Percentiles rank a stretch among this genome's conserved stretches.
Conservation (phyloP, 345 rosid genomes). For the Ceriops tagal region DNA sequence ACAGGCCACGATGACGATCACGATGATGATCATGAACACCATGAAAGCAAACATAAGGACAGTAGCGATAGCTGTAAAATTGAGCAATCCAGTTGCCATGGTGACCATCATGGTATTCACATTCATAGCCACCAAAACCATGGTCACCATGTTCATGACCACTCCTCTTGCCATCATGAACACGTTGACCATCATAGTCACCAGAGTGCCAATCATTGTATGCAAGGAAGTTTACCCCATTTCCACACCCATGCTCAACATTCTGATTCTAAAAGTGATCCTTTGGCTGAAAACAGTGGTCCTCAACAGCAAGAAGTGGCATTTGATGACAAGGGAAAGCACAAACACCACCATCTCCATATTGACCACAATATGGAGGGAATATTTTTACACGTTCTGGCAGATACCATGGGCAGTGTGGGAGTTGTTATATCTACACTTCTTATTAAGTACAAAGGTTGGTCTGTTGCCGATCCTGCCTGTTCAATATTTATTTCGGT, state of each 20-base stretch:
- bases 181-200: constrained; percentile 18
- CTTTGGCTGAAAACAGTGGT: constrained; percentile 1
- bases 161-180: constrained; percentile 9
- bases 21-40: constrained; percentile 22
- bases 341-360: constrained; percentile 50
- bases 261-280: constrained; percentile 17
- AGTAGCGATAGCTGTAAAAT: not conserved
- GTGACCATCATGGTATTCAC: constrained; percentile 27
- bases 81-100: constrained; percentile 11
- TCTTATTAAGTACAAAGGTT: constrained; percentile 89
- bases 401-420: constrained; percentile 96
- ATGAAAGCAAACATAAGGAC: constrained; percentile 9
- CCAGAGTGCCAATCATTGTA: not conserved
- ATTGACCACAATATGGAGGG: constrained; percentile 99
- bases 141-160: constrained; percentile 15
- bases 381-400: constrained; percentile 87
- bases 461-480: constrained; percentile 98
- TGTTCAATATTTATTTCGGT: constrained; percentile 88
- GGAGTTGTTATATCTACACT: constrained; percentile 96
- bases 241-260: constrained; percentile 2
- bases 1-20: constrained; percentile 28
- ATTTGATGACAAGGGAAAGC: constrained; percentile 17
- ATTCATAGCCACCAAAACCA: constrained; percentile 9
- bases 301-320: constrained; percentile 1
- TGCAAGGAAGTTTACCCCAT: constrained; percentile 1